A percentile compares a stretch with the other conserved stretches of the same genome.
These are phyloP conservation scores for Teunomyces stri DNA, from an alignment of 805 yeast species.

Conservation along the genomic window DNA sequence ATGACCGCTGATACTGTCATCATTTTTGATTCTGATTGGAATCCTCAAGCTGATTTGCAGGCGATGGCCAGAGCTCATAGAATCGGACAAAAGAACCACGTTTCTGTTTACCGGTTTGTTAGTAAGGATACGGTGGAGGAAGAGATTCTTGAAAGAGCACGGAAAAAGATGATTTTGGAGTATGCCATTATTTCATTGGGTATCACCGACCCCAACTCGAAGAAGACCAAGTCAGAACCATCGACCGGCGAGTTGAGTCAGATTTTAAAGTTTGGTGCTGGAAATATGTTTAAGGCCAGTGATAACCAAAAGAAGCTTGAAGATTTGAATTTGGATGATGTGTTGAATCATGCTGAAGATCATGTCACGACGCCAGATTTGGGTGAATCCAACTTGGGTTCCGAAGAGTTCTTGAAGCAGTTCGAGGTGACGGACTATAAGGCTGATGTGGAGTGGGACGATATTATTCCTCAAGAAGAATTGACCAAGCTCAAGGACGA, in stretches of 20 bases:
- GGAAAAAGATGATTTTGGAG: slow-evolving; percentile 97
- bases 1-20: slow-evolving; percentile 99
- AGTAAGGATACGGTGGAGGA: slow-evolving; percentile 98
- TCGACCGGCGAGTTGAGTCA: slow-evolving; percentile 82
- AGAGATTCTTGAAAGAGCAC: slow-evolving; percentile 92
- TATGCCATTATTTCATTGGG: slow-evolving; percentile 97
- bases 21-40: slow-evolving; percentile 98
- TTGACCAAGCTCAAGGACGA: slow-evolving; percentile 84
- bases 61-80: slow-evolving; percentile 99
- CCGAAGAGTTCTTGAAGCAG: slow-evolving; percentile 95
- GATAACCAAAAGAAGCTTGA: slow-evolving; percentile 96
- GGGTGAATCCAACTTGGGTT: slow-evolving; percentile 97
- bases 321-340: slow-evolving; percentile 92
- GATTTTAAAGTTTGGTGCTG: slow-evolving; percentile 96
- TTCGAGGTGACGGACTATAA: slow-evolving; percentile 98
- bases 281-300: slow-evolving; percentile 93
- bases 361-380: slow-evolving; percentile 94
- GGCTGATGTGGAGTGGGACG: slow-evolving; percentile 99
- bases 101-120: slow-evolving; percentile 95
- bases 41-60: slow-evolving; percentile 98
- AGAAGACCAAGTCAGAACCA: slow-evolving; percentile 67
- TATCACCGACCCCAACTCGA: slow-evolving; percentile 71
- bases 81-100: slow-evolving; percentile 98
- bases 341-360: slow-evolving; percentile 94
- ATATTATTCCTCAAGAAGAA: slow-evolving; percentile 95